phyloP scores from a whole-genome alignment of 805 yeast species.

The Schwanniomyces polymorphus region DNA sequence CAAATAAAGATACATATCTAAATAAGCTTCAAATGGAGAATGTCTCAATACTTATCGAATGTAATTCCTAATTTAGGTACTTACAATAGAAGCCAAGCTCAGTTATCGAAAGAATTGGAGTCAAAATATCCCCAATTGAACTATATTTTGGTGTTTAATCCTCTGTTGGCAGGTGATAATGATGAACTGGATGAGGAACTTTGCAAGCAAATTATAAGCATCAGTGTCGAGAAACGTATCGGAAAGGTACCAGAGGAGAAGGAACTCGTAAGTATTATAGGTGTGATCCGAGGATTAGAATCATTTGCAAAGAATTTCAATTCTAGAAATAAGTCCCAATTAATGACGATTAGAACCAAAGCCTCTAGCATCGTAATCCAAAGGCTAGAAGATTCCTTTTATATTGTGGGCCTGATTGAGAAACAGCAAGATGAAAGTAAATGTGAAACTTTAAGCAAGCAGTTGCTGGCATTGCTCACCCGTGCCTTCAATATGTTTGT shows the following conservation, averaged over 20 bases:
- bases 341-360: slow-evolving; percentile 17
- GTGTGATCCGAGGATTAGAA: slow-evolving; percentile 36
- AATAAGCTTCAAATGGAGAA: slow-evolving; percentile 4
- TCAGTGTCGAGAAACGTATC: slow-evolving; percentile 5
- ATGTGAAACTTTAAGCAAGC: slow-evolving; percentile 21
- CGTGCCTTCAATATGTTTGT: slow-evolving; percentile 24
- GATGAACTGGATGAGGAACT: slow-evolving; percentile 31
- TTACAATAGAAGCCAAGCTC: neutral
- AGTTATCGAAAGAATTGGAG: neutral
- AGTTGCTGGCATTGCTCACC: slow-evolving; percentile 20
- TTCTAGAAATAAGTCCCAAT: too few species aligned
- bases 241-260: slow-evolving; percentile 7
- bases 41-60: slow-evolving; percentile 31
- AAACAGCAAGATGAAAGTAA: slow-evolving; percentile 8
- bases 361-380: slow-evolving; percentile 24
- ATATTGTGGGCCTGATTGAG: slow-evolving; percentile 23
- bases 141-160: slow-evolving; percentile 33
- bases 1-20: too few species aligned
- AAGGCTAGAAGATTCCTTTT: slow-evolving; percentile 24
- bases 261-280: slow-evolving; percentile 31
- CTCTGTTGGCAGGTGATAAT: slow-evolving; percentile 19
- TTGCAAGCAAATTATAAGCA: slow-evolving; percentile 27
- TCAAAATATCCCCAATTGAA: slow-evolving; percentile 10
- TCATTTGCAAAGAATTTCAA: slow-evolving; percentile 27
- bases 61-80: slow-evolving; percentile 25